Conservation (phyloP, 768 basidiomycete genomes). For the Mycena polygramma region DNA sequence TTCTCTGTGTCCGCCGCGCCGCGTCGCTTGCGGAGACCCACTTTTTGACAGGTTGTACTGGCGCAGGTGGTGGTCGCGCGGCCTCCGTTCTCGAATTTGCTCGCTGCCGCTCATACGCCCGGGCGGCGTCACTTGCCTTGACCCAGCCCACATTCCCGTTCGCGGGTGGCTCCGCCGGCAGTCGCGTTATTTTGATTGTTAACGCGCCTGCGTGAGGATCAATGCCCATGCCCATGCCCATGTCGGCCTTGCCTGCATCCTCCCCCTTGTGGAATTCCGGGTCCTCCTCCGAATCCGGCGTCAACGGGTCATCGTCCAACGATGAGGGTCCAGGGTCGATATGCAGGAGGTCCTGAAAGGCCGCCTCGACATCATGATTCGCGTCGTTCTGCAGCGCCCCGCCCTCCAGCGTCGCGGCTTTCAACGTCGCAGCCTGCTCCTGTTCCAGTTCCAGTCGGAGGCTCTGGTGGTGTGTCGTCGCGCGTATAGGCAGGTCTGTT, state of each 20-base stretch:
- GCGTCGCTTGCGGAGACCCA: slow-evolving; percentile 38
- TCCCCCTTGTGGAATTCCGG: slow-evolving; percentile 11
- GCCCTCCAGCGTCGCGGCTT: slow-evolving; percentile 21
- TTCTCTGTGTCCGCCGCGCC: slow-evolving; percentile 19
- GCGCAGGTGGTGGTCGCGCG: slow-evolving; percentile 6
- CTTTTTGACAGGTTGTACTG: slow-evolving; percentile 19
- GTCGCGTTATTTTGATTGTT: slow-evolving; percentile 32
- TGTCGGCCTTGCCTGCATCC: neutral
- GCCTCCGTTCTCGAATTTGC: slow-evolving; percentile 23
- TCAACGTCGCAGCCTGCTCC: slow-evolving; percentile 33
- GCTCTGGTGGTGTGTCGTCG: slow-evolving; percentile 21
- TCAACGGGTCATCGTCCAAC: slow-evolving; percentile 17
- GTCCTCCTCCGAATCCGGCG: neutral
- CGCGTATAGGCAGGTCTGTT: slow-evolving; percentile 17
- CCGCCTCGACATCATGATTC: slow-evolving; percentile 18
- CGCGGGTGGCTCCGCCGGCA: slow-evolving; percentile 17
- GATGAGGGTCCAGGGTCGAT: slow-evolving; percentile 7
- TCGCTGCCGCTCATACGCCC: slow-evolving; percentile 27
- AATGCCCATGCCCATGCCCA: neutral
- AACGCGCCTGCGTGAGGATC: slow-evolving; percentile 18
- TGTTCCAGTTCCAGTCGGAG: slow-evolving; percentile 35
- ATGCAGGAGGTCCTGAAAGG: slow-evolving; percentile 32
- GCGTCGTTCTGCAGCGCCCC: slow-evolving; percentile 8
- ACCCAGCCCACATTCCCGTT: slow-evolving; percentile 30
- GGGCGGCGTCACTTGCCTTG: slow-evolving; percentile 32